Base-by-base conservation (phyloP, 179 eudicot genomes). In the Amaranthus tricolor region DNA sequence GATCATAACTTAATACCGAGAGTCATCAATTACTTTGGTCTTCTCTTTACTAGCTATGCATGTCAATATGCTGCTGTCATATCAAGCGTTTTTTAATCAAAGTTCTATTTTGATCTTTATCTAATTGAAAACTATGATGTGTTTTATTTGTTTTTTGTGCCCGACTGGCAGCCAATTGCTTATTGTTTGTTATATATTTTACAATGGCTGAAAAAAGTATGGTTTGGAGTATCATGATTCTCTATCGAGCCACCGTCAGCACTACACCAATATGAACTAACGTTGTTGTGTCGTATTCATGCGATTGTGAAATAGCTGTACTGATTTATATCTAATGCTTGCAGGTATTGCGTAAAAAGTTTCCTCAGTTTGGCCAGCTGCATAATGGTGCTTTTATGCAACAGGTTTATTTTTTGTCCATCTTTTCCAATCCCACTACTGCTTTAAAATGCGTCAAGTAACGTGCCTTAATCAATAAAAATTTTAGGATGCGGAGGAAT, bases 291-390 rank as follows among this genome's bases (percentile, higher is more conserved):
- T 54, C 58, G 51, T 45, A 71, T 21, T 63, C n/a, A 45, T 74
- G 68, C 64, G 56, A 66, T 48, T 17, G 20, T 57, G 64, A 45
- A 21, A 40, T 52, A 73, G 20, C 40, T 12, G 44, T 50, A 50
- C 21, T 52, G 52, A 54, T 52, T 51, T 5, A 14, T 44, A 45
- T 65, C 51, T 62, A 14, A 17, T 68, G 24, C 61, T 66, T 52
- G 66, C 83, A 94, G 98, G 88, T 85, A 61, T 74, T 94, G 87
- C 90, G 94, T 72, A 92, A 89, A 78, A 94, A 92, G 84, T 92
- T 84, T 78, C 98, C 98, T 82, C 98, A 94, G 77, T 91, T 94
- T 85, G 98, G 97, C 40, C 98, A 94, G 87, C 87, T 90, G 69
- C 88, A 92, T 48, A 94, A 92, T 85, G 98, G 97, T 67, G 63